phyloP scores from a whole-genome alignment of 345 rosid genomes.

The Melaleuca alternifolia region DNA sequence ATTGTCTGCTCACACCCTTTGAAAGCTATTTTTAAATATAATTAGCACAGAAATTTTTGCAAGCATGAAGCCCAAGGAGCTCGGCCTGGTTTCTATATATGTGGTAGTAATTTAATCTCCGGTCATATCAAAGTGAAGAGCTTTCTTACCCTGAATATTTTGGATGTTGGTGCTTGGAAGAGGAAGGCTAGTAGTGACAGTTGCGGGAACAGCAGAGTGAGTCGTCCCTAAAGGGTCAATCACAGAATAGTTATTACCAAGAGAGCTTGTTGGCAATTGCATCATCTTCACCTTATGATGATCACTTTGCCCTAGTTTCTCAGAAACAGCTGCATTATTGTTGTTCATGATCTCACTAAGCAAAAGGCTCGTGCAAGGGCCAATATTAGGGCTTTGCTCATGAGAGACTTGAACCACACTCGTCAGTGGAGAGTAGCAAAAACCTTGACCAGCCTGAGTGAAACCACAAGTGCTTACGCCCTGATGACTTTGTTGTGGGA shows the following conservation, averaged over 20 bases:
- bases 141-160: background rate
- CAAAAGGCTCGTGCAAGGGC: constrained; percentile 1
- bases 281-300: background rate
- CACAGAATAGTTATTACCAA: background rate
- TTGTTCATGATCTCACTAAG: constrained; percentile 1
- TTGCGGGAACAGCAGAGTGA: background rate
- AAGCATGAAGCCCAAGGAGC: background rate
- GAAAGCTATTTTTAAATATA: background rate
- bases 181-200: background rate
- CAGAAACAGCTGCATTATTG: background rate
- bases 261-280: background rate
- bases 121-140: background rate
- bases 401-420: background rate
- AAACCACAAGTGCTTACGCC: background rate
- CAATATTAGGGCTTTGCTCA: background rate
- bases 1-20: background rate
- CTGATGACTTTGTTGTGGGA: background rate
- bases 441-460: background rate
- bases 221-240: background rate
- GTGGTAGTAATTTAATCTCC: background rate
- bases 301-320: background rate
- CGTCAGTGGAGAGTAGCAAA: background rate
- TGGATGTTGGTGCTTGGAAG: background rate
- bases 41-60: background rate
- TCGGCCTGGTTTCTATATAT: background rate